Percentiles rank a stretch among this genome's conserved stretches.
These are phyloP conservation scores for Argentina anserina DNA, from an alignment of 306 rosid genomes.

Conservation along the genomic window DNA sequence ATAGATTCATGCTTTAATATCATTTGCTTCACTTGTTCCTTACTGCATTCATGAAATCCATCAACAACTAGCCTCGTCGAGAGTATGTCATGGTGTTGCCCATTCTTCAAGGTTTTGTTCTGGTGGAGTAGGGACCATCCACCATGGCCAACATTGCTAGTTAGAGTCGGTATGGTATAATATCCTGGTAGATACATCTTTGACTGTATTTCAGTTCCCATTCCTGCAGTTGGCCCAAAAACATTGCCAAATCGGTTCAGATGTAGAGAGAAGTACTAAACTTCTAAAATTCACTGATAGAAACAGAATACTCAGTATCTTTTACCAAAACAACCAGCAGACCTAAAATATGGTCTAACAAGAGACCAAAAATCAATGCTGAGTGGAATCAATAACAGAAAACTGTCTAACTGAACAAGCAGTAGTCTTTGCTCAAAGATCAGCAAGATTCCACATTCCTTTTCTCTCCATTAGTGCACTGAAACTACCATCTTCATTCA, in stretches of 20 bases:
- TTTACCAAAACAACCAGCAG: background rate
- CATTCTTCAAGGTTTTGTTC: slow-evolving; percentile 17
- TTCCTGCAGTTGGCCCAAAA: slow-evolving; percentile 27
- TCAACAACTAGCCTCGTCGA: background rate
- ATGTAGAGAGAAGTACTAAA: background rate
- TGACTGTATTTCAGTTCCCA: slow-evolving; percentile 39
- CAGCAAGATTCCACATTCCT: background rate
- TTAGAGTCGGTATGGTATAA: slow-evolving; percentile 21
- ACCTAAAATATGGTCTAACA: background rate
- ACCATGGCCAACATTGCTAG: slow-evolving; percentile 11
- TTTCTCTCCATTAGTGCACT: background rate
- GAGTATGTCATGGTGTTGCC: slow-evolving; percentile 22
- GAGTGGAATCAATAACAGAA: too few relatives aligned
- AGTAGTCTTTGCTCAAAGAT: background rate
- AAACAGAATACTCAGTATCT: background rate
- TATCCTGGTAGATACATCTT: slow-evolving; percentile 33
- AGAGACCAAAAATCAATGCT: background rate
- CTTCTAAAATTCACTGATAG: background rate
- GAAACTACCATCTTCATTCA: background rate
- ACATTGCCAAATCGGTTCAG: background rate
- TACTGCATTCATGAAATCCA: slow-evolving; percentile 15
- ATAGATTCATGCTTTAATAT: slow-evolving; percentile 36
- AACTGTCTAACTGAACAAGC: background rate
- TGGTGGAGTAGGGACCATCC: slow-evolving; percentile 26
- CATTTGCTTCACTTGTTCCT: slow-evolving; percentile 32